phyloP scores from a whole-genome alignment of 179 eudicot genomes.

The Spergularia azorica region DNA sequence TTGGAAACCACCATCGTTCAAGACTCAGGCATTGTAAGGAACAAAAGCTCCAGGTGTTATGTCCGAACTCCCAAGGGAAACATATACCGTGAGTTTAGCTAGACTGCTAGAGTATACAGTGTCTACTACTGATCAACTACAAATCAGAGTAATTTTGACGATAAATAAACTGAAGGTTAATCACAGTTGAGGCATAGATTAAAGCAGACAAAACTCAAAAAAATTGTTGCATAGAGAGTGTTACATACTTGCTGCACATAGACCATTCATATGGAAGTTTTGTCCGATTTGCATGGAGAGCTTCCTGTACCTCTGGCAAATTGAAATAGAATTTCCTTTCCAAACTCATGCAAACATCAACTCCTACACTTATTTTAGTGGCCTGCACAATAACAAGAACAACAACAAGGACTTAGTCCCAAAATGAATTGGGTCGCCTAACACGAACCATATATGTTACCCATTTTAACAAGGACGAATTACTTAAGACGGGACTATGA shows the following conservation, averaged over 20 bases:
- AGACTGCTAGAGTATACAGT: too few relatives aligned
- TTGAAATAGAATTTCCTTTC: conserved; percentile 86
- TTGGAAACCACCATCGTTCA: too few relatives aligned
- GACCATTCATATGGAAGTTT: conserved; percentile 81
- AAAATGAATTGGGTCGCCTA: too few relatives aligned
- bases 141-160: too few relatives aligned
- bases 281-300: conserved; percentile 97
- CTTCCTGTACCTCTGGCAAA: conserved; percentile 91
- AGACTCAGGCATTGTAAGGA: too few relatives aligned
- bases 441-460: too few relatives aligned
- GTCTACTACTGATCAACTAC: too few relatives aligned
- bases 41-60: too few relatives aligned
- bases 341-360: conserved; percentile 85
- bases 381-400: conserved; percentile 48
- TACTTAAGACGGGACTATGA: not conserved
- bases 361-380: conserved; percentile 85
- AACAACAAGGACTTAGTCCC: not conserved
- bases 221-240: not conserved
- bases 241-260: conserved; percentile 78
- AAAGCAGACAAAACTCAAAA: not conserved
- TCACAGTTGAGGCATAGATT: not conserved
- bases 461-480: too few relatives aligned
- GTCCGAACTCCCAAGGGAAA: too few relatives aligned
- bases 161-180: too few relatives aligned
- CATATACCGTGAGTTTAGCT: too few relatives aligned